phyloP scores from a whole-genome alignment of 2,329 filamentous ascomycete genomes.

The Diplodia sapinea region DNA sequence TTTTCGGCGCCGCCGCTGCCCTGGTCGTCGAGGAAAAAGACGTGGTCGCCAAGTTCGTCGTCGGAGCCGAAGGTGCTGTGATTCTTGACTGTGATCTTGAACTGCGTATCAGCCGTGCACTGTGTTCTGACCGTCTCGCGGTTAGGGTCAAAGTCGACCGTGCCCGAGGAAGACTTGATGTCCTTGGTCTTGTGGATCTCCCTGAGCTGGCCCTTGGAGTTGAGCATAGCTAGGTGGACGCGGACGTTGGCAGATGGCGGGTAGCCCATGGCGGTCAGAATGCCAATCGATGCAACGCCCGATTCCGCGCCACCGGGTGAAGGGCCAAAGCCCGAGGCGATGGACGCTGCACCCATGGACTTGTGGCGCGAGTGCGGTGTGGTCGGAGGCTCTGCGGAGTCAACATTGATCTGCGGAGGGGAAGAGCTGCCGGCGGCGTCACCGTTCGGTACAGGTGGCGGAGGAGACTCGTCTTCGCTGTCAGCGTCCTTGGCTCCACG shows the following conservation, averaged over 20 bases:
- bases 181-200: slow-evolving; percentile 91
- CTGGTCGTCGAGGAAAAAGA: slow-evolving; percentile 92
- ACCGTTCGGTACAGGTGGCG: slow-evolving; percentile 35
- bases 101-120: slow-evolving; percentile 82
- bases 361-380: slow-evolving; percentile 44
- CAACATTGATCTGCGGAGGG: slow-evolving; percentile 42
- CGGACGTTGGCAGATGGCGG: slow-evolving; percentile 79
- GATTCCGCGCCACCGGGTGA: slow-evolving; percentile 61
- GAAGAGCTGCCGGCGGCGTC: slow-evolving; percentile 38
- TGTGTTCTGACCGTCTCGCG: slow-evolving; percentile 76
- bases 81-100: slow-evolving; percentile 84
- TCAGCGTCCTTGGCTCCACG: slow-evolving; percentile 51
- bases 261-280: slow-evolving; percentile 80
- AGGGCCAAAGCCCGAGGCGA: slow-evolving; percentile 43
- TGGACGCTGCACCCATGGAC: slow-evolving; percentile 50
- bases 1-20: slow-evolving; percentile 72
- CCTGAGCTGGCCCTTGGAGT: slow-evolving; percentile 66
- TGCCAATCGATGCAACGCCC: slow-evolving; percentile 79
- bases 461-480: slow-evolving; percentile 51
- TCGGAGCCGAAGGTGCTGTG: slow-evolving; percentile 85
- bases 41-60: slow-evolving; percentile 79
- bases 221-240: slow-evolving; percentile 60
- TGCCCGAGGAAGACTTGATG: slow-evolving; percentile 72
- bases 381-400: slow-evolving; percentile 34
- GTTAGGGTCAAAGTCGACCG: slow-evolving; percentile 64